Evolutionary conservation across 2,329 filamentous ascomycete genomes (phyloP).

Genomic region (Reticulascus tulasneorum): DNA sequence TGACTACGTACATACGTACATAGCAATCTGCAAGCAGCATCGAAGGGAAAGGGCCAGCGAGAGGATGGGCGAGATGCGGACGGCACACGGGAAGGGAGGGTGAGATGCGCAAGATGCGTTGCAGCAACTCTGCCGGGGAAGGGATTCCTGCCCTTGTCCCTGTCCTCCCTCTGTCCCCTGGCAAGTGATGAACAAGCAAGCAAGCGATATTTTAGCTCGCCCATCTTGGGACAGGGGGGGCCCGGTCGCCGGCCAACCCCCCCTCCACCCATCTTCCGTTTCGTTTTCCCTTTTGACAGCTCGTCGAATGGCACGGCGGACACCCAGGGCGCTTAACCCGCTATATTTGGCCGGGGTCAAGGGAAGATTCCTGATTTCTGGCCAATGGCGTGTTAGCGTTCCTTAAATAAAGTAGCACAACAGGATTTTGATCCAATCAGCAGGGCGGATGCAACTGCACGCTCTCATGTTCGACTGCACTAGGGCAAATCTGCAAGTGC

Average conservation of each 20-base stretch:
- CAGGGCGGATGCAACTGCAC: too few relatives aligned
- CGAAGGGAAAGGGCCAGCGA: background rate
- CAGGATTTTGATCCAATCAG: slow-evolving; percentile 26
- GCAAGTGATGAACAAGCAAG: slow-evolving; percentile 12
- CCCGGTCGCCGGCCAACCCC: slow-evolving; percentile 1
- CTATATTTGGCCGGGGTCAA: slow-evolving; percentile 2
- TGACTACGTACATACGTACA: too few relatives aligned
- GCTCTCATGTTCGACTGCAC: too few relatives aligned
- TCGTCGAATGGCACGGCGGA: slow-evolving; percentile 7
- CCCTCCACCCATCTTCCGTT: slow-evolving; percentile 3
- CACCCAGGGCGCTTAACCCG: slow-evolving; percentile 13
- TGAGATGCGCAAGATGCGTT: background rate
- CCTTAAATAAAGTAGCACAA: slow-evolving; percentile 21
- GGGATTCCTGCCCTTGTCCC: slow-evolving; percentile 9
- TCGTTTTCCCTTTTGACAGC: slow-evolving; percentile 2
- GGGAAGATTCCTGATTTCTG: slow-evolving; percentile 3
- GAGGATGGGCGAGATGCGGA: background rate
- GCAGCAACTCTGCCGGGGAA: slow-evolving; percentile 10
- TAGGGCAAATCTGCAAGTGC: too few relatives aligned
- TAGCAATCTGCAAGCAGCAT: background rate
- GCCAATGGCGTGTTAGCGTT: slow-evolving; percentile 22
- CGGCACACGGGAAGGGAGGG: too few relatives aligned
- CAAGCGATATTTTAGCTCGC: slow-evolving; percentile 5
- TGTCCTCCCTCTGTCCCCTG: slow-evolving; percentile 7
- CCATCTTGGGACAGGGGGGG: background rate